Conservation (phyloP, 345 rosid species). For the Euphorbia tirucalli region DNA sequence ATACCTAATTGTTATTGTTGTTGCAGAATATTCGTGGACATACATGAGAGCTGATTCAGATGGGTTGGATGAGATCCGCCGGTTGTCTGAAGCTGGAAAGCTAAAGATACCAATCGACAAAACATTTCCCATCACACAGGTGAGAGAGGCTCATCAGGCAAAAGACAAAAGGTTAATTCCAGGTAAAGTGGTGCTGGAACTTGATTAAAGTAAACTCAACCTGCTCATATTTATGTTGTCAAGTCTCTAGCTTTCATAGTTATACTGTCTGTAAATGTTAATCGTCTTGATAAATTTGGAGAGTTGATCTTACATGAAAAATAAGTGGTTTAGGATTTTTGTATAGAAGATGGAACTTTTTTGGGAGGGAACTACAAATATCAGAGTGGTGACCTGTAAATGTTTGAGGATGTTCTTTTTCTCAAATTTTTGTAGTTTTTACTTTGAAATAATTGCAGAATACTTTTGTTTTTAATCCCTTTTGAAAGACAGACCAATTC, state of each 20-base stretch:
- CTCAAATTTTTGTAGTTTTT: background rate
- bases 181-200: slow-evolving; percentile 85
- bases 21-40: slow-evolving; percentile 77
- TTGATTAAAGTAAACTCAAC: slow-evolving; percentile 40
- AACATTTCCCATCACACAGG: slow-evolving; percentile 67
- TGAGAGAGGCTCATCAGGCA: slow-evolving; percentile 81
- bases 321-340: slow-evolving; percentile 3
- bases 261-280: background rate
- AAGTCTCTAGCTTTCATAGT: background rate
- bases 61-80: slow-evolving; percentile 69
- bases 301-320: background rate
- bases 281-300: background rate
- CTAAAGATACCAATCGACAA: slow-evolving; percentile 79
- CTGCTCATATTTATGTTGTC: background rate
- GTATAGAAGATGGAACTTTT: slow-evolving; percentile 16
- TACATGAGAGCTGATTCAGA: slow-evolving; percentile 94
- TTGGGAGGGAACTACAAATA: slow-evolving; percentile 4
- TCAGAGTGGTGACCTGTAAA: slow-evolving; percentile 28
- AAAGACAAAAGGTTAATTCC: slow-evolving; percentile 64
- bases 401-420: slow-evolving; percentile 20
- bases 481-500: too few species aligned
- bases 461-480: too few species aligned
- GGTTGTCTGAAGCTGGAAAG: slow-evolving; percentile 71
- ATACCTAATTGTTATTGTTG: background rate
- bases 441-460: background rate